Conservation (phyloP, 805 yeast genomes). For the Danielia oregonensis region DNA sequence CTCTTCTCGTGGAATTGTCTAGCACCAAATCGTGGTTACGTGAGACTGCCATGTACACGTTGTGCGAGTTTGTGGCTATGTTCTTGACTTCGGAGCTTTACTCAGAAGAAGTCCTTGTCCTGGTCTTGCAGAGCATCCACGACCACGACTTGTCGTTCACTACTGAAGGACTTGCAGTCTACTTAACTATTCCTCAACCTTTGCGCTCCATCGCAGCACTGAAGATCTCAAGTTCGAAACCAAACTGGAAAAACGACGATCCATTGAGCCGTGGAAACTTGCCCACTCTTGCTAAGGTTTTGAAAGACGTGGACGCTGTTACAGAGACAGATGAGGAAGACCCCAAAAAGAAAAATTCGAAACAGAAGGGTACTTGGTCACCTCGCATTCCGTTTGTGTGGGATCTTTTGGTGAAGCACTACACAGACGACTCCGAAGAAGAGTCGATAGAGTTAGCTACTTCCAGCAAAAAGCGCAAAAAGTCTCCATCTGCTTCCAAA, state of each 20-base stretch:
- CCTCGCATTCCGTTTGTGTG: conserved; percentile 77
- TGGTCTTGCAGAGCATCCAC: conserved; percentile 43
- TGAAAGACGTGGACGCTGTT: conserved; percentile 52
- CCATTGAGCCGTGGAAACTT: conserved; percentile 74
- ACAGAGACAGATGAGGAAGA: conserved; percentile 36
- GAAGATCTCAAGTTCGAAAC: conserved; percentile 3
- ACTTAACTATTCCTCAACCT: conserved; percentile 46
- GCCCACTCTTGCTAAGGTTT: conserved; percentile 54
- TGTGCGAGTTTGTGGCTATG: conserved; percentile 46
- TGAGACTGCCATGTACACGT: conserved; percentile 73
- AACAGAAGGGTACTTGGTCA: conserved; percentile 67
- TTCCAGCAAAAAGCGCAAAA: conserved; percentile 24
- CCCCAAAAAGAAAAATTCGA: conserved; percentile 23
- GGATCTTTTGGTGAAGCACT: conserved; percentile 52
- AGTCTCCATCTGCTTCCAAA: conserved; percentile 20
- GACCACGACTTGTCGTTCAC: conserved; percentile 57
- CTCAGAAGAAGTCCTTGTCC: conserved; percentile 17
- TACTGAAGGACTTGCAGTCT: conserved; percentile 77
- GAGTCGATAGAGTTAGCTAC: conserved; percentile 19
- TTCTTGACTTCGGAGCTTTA: conserved; percentile 9
- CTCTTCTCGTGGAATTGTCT: conserved; percentile 54
- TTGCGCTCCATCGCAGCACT: conserved; percentile 18
- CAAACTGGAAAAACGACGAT: conserved; percentile 65
- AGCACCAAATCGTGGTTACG: conserved; percentile 76
- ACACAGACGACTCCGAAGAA: conserved; percentile 19